A percentile compares a stretch with the other conserved stretches of the same genome.
phyloP scores from a whole-genome alignment of 164 flowering plant genomes.

The Santalum album region DNA sequence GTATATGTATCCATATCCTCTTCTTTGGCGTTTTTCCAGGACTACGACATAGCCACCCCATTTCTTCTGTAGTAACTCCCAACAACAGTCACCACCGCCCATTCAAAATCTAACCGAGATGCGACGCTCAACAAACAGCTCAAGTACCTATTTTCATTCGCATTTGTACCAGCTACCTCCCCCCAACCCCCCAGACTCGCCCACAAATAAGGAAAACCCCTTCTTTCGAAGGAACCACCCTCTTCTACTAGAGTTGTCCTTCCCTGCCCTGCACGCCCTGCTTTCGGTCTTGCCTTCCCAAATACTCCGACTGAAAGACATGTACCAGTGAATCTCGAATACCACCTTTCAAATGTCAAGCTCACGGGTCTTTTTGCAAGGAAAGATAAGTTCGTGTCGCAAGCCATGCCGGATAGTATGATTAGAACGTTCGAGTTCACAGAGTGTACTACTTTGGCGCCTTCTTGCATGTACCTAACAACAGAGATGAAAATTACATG shows the following conservation, averaged over 20 bases:
- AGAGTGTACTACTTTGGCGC: constrained; percentile 13
- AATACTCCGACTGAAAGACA: background rate
- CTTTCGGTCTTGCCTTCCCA: constrained; percentile 3
- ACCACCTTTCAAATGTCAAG: constrained; percentile 7
- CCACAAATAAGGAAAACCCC: constrained; percentile 9
- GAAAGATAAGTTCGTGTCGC: constrained; percentile 11
- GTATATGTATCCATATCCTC: too few relatives aligned
- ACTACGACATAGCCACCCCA: background rate
- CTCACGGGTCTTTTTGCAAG: constrained; percentile 3
- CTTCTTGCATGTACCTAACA: constrained; percentile 8
- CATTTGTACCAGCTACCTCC: background rate
- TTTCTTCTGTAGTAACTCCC: constrained; percentile 13
- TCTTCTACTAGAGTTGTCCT: background rate
- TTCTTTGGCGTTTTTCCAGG: too few relatives aligned
- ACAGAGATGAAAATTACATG: too few relatives aligned
- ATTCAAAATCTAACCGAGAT: constrained; percentile 14
- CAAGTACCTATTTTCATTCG: constrained; percentile 8
- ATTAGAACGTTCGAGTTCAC: constrained; percentile 16
- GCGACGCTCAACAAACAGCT: constrained; percentile 9
- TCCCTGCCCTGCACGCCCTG: constrained; percentile 1
- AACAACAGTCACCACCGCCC: constrained; percentile 13
- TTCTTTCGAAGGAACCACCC: constrained; percentile 5
- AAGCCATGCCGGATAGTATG: constrained; percentile 17
- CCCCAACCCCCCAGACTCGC: constrained; percentile 18
- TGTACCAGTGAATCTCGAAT: constrained; percentile 18